Evolutionary conservation across 257 asterid genomes (phyloP).

Genomic region (Solanum infundibuliforme): DNA sequence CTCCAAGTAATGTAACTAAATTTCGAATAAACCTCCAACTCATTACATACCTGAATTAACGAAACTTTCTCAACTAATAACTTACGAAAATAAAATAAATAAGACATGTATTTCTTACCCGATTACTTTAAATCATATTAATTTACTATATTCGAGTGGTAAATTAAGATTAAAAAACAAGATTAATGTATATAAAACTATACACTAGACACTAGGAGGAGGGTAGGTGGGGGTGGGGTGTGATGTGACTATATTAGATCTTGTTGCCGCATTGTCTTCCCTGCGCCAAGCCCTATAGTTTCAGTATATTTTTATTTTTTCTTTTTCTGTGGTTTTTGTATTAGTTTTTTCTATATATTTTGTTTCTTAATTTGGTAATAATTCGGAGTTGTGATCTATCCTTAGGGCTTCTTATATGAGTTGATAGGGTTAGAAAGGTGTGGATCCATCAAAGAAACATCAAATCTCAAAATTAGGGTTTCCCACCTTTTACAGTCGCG

Average conservation of each 20-base stretch:
- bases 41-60: not conserved
- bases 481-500: slow-evolving; percentile 58
- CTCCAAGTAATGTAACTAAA: not conserved
- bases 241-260: not conserved
- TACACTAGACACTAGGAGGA: not conserved
- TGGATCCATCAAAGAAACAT: slow-evolving; percentile 36
- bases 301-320: slow-evolving; percentile 23
- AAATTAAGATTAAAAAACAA: not conserved
- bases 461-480: slow-evolving; percentile 46
- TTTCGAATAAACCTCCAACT: not conserved
- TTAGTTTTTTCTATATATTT: not conserved
- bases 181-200: not conserved
- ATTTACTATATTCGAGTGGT: not conserved
- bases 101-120: not conserved
- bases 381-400: slow-evolving; percentile 17
- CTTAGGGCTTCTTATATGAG: not conserved
- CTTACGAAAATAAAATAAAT: not conserved
- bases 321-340: not conserved
- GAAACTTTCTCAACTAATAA: not conserved
- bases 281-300: slow-evolving; percentile 75
- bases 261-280: not conserved
- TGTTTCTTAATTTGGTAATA: slow-evolving; percentile 5
- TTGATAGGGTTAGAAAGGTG: slow-evolving; percentile 53
- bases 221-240: not conserved
- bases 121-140: not conserved